Evolutionary conservation across 805 yeast genomes (phyloP), one percentile per base, ranked within the genome.

Genomic region (Hanseniaspora pseudoguilliermondii): DNA sequence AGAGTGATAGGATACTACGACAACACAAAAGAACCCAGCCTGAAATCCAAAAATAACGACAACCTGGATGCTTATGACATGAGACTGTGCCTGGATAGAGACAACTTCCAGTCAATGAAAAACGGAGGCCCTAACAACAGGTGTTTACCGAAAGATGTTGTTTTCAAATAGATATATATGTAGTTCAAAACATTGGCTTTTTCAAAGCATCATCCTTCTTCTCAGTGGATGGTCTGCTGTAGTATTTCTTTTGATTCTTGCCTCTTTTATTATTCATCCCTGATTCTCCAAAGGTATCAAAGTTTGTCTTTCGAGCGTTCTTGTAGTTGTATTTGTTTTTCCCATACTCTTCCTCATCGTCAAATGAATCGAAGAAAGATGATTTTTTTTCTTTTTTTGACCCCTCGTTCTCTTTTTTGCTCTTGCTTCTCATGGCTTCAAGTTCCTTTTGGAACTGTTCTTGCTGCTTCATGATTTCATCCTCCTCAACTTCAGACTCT

Each of bases 1-100:
- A 70, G 98, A 53, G 97, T 93, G 5, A 80, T 88, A 13, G 91
- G 91, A 0, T 93, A 93, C 65, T 93, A 93, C 2, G 72, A 73
- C 57, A 77, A 79, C n/a, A 65, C 69, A 2, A 76, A 76, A 57
- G 71, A 71, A 2, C 44, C 50, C 10, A 27, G 15, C 16, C 13
- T 54, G 13, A 54, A 48, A 23, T 27, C 27, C 1, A 67, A 73
- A 36, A 71, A 71, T 32, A 70, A 80, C 60, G 96, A 90, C 68
- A 77, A 75, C 21, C 75, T 78, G 48, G 97, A 91, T 72, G 97
- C 96, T 0, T 90, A 80, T 67, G 95, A 87, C 66, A 85, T 86
- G 95, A 71, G 95, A 55, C 79, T 81, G 62, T 73, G 80, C 32
- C 73, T 83, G 69, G 73, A 72, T 5, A 68, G 87, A 54, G 91